A percentile compares a stretch with the other conserved stretches of the same genome.
Conservation (phyloP, 352 stramenopile genomes). For the Globisporangium lucens region DNA sequence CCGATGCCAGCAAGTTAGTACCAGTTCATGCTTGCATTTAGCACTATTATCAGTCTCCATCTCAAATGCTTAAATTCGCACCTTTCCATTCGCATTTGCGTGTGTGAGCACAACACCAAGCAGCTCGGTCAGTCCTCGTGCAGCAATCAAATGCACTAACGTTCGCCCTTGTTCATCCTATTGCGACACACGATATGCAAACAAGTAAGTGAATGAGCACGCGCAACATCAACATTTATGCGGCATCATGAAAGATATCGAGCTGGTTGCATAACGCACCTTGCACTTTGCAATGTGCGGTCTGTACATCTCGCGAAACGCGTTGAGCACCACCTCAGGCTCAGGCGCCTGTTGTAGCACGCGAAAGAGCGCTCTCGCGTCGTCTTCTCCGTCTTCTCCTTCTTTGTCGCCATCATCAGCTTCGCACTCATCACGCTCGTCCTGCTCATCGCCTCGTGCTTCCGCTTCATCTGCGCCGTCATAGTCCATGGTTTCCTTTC, state of each 20-base stretch:
- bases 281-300: not conserved
- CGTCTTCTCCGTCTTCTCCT: not conserved
- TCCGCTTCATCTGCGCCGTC: too few species aligned
- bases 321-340: not conserved
- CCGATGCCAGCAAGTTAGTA: too few species aligned
- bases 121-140: too few species aligned
- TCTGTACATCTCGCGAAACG: not conserved
- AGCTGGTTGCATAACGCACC: too few species aligned
- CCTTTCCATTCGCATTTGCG: too few species aligned
- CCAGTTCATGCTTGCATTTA: too few species aligned
- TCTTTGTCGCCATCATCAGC: not conserved
- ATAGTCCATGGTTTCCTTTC: not conserved
- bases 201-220: not conserved
- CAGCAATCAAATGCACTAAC: not conserved
- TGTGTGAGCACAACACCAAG: too few species aligned
- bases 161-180: constrained; percentile 7
- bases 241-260: too few species aligned
- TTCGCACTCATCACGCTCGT: too few species aligned
- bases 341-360: not conserved
- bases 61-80: too few species aligned
- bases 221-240: too few species aligned
- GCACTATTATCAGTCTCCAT: too few species aligned
- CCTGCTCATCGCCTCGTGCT: not conserved
- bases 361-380: not conserved
- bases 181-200: not conserved